phyloP scores from a whole-genome alignment of 164 flowering plant species.

The Hamamelis virginiana region DNA sequence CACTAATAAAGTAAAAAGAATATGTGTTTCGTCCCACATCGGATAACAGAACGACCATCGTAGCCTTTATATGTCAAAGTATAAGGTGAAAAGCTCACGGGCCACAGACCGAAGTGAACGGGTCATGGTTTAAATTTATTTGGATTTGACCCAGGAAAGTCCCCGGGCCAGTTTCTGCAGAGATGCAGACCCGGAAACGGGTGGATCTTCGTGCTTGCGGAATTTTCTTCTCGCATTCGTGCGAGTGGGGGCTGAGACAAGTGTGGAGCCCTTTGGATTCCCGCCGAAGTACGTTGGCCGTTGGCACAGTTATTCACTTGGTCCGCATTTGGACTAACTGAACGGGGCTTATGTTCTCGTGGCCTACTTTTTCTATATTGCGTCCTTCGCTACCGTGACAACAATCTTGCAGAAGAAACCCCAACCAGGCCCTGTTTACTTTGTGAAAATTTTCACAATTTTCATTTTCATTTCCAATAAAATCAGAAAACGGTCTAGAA shows the following conservation, averaged over 20 bases:
- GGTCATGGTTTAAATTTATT: background rate
- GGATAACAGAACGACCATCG: background rate
- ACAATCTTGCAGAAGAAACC: too few species aligned
- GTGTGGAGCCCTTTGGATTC: slow-evolving; percentile 1
- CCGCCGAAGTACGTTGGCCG: slow-evolving; percentile 7
- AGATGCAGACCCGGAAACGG: slow-evolving; percentile 10
- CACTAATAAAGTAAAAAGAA: too few species aligned
- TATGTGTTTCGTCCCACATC: background rate
- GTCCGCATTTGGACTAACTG: slow-evolving; percentile 3
- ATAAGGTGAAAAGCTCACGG: background rate
- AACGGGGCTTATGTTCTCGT: slow-evolving; percentile 10
- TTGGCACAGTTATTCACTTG: slow-evolving; percentile 9
- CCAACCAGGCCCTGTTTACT: too few species aligned
- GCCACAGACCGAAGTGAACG: slow-evolving; percentile 6
- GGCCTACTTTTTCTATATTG: too few species aligned
- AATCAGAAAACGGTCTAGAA: too few species aligned
- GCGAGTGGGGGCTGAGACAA: slow-evolving; percentile 5
- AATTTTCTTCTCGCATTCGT: background rate
- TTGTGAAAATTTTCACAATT: too few species aligned
- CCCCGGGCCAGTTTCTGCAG: slow-evolving; percentile 13
- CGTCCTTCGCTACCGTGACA: too few species aligned
- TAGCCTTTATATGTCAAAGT: background rate
- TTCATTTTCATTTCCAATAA: too few species aligned
- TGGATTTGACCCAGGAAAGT: slow-evolving; percentile 4
- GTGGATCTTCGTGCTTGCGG: background rate